These are phyloP conservation scores for Spiraea crenata DNA, from an alignment of 331 rosid genomes.

Conservation along the genomic window DNA sequence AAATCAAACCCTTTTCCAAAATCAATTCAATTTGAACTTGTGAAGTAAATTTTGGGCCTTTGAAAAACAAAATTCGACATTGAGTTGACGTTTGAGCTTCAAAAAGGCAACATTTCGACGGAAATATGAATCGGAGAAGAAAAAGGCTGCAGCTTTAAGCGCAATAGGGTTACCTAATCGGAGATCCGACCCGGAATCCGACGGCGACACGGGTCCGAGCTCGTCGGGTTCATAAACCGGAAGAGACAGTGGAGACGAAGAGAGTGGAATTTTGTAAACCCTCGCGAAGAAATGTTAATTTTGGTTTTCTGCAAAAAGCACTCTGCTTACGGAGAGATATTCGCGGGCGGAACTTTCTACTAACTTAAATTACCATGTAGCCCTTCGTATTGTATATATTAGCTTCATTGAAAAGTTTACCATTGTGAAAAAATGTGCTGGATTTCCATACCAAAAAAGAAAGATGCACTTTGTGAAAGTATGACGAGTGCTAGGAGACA, in stretches of 20 bases:
- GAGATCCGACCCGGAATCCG: constrained; percentile 10
- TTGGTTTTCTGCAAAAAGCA: too few relatives aligned
- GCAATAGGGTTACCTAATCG: constrained; percentile 10
- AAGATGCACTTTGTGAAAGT: too few relatives aligned
- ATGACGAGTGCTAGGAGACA: too few relatives aligned
- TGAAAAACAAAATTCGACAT: neutral
- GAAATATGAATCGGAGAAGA: neutral
- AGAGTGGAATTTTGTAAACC: neutral
- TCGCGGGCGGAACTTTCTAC: neutral
- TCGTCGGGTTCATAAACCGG: constrained; percentile 1
- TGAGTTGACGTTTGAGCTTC: neutral
- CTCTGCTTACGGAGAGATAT: too few relatives aligned
- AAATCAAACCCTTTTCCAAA: neutral
- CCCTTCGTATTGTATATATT: too few relatives aligned
- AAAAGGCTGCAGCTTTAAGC: neutral
- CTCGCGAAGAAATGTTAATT: neutral
- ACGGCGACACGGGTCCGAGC: neutral
- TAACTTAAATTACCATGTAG: too few relatives aligned
- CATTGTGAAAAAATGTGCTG: too few relatives aligned
- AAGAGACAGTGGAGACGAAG: neutral
- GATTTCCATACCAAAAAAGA: too few relatives aligned
- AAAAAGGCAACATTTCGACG: neutral
- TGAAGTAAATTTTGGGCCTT: neutral
- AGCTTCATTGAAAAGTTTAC: too few relatives aligned
- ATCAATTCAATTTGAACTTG: neutral